These are phyloP conservation scores for Penicillium sp. DNA, from an alignment of 2,329 filamentous ascomycete species.

Conservation along the genomic window DNA sequence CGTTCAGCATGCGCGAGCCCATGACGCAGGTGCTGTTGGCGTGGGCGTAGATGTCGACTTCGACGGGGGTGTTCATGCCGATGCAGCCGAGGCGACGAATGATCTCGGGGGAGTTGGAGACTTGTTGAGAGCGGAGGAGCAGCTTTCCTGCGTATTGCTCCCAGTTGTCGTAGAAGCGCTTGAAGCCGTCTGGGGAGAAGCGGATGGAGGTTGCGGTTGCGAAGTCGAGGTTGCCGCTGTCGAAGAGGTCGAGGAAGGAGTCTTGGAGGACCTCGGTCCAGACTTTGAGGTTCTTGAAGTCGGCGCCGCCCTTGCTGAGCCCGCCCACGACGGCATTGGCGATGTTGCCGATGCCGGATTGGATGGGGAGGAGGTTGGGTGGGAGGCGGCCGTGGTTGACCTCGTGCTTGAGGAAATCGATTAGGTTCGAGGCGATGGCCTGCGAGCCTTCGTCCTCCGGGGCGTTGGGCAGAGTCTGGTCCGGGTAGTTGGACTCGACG, in stretches of 20 bases:
- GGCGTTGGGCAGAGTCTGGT: conserved; percentile 70
- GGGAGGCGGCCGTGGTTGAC: conserved; percentile 75
- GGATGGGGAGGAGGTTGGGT: conserved; percentile 71
- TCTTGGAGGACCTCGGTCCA: conserved; percentile 95
- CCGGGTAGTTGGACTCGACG: conserved; percentile 79
- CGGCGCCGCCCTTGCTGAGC: conserved; percentile 66
- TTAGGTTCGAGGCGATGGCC: conserved; percentile 73
- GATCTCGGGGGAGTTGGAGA: conserved; percentile 87
- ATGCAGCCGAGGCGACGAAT: conserved; percentile 84
- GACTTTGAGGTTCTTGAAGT: conserved; percentile 84
- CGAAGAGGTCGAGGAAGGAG: conserved; percentile 88
- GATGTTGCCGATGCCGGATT: conserved; percentile 89
- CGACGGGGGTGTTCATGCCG: conserved; percentile 92
- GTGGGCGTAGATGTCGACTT: conserved; percentile 92
- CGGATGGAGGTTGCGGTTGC: conserved; percentile 86
- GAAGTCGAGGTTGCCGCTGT: conserved; percentile 82
- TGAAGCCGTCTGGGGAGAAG: conserved; percentile 86
- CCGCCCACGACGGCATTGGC: conserved; percentile 88
- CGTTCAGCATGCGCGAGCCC: conserved; percentile 84
- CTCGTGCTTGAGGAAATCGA: conserved; percentile 84
- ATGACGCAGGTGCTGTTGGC: conserved; percentile 89
- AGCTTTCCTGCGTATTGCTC: conserved; percentile 76
- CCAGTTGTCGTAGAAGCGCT: conserved; percentile 86
- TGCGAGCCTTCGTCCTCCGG: conserved; percentile 70
- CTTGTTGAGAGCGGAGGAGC: conserved; percentile 80